These are phyloP conservation scores for Thuja plicata DNA, from an alignment of 83 land plant species.

Conservation along the genomic window DNA sequence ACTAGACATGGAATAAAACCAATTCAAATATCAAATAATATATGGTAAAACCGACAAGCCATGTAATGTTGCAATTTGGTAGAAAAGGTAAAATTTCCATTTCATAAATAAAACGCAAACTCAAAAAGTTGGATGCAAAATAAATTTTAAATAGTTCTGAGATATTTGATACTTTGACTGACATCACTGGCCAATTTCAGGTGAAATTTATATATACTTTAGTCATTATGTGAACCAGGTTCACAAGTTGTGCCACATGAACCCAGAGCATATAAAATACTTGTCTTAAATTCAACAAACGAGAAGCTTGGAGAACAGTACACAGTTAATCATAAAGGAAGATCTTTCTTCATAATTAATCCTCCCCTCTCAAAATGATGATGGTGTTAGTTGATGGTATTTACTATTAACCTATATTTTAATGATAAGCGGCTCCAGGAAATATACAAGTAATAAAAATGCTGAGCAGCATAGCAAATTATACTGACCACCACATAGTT, in stretches of 20 bases:
- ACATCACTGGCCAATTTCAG: not conserved
- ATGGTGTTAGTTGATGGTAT: not conserved
- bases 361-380: not conserved
- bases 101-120: not conserved
- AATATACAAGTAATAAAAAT: not conserved
- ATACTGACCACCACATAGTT: slow-evolving; percentile 66
- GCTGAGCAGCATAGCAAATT: not conserved
- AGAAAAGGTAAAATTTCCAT: not conserved
- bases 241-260: not conserved
- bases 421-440: not conserved
- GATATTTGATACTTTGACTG: not conserved
- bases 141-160: not conserved
- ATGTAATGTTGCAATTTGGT: not conserved
- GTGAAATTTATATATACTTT: not conserved
- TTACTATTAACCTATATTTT: not conserved
- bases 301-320: not conserved
- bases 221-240: not conserved
- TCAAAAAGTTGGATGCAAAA: not conserved
- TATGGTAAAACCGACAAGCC: not conserved
- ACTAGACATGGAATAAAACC: not conserved
- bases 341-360: not conserved
- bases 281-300: slow-evolving; percentile 6
- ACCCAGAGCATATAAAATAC: not conserved
- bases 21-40: not conserved
- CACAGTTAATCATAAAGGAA: not conserved